Evolutionary conservation across 371 early-diverging fungal genomes (phyloP), one percentile per base, ranked within the genome.

Genomic region (Apophysomyces sp.): DNA sequence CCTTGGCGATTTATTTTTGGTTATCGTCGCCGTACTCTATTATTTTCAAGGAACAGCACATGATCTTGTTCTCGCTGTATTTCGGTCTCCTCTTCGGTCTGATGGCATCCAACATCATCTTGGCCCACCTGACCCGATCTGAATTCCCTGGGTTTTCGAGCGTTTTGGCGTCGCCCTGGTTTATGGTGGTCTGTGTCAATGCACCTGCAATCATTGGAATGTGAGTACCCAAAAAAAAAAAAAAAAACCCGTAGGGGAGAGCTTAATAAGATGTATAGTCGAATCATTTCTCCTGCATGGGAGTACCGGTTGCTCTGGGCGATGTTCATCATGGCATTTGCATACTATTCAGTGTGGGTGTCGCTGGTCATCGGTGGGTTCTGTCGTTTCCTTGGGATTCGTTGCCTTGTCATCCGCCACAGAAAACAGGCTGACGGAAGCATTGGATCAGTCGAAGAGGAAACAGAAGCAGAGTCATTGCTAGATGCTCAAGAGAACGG

Each of bases 81-180:
- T 79, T 80, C 16, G 93, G 94, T 13, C 76, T 91, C 41, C 85
- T 88, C 4, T 94, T 95, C 83, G 95, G 94, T 9, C 84, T 93
- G 52, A 91, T 95, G 72, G 92, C 92, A 51, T 93, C 94, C 66
- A 89, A 89, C 69, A 95, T 96, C 65, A 94, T 95, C 54, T 66
- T 94, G 63, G 92, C 94, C 26, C 94, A 95, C 65, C 83, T 96
- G 31, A 95, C 93, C 24, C 89, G 89, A 73, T 83, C 82, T 60
- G 78, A 81, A 18, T 96, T 87, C 73, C 96, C 95, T 28, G 82
- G 80, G 63, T 90, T 86, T 72, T 87, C 89, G 8, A 77, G 82
- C 30, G 75, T 92, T 62, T 71, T 89, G 54, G 61, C 86, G 2
- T 93, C 93, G 16, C 64, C 92, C 26, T 68, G 85, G n/a, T n/a